Percentiles rank a stretch among this genome's conserved stretches.
Conservation (phyloP, 2,329 filamentous ascomycete species). For the Exophiala xenobiotica region DNA sequence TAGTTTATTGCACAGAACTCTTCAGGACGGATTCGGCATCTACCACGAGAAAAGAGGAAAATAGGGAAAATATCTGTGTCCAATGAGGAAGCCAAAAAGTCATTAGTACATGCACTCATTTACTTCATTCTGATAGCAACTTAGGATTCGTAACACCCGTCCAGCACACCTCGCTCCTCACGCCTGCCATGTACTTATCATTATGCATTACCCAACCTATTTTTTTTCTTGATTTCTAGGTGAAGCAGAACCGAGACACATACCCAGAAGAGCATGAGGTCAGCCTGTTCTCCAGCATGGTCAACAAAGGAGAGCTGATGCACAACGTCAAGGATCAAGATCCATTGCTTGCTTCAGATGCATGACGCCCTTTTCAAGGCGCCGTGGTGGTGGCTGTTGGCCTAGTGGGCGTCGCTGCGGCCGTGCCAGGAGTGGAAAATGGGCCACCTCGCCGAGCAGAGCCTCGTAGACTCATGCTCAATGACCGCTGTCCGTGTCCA, state of each 20-base stretch:
- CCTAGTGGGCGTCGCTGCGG: slow-evolving; percentile 5
- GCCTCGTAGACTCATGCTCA: slow-evolving; percentile 27
- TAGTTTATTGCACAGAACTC: too few relatives aligned
- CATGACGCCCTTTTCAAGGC: not conserved
- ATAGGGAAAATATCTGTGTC: not conserved
- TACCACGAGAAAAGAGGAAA: too few relatives aligned
- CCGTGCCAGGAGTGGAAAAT: slow-evolving; percentile 14
- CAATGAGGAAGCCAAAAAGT: not conserved
- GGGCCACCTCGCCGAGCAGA: slow-evolving; percentile 19
- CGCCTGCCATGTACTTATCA: not conserved
- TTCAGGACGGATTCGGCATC: too few relatives aligned
- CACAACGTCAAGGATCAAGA: not conserved
- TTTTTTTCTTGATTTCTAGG: too few relatives aligned
- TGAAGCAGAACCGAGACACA: too few relatives aligned
- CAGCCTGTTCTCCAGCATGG: not conserved
- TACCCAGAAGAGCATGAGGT: not conserved
- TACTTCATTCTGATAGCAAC: not conserved
- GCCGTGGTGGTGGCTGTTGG: not conserved
- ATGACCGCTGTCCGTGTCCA: slow-evolving; percentile 16
- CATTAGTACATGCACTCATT: not conserved
- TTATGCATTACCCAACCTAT: not conserved
- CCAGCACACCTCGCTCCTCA: not conserved
- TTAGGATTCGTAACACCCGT: not conserved
- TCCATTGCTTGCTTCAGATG: not conserved
- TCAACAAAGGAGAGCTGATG: too few relatives aligned